Conservation (phyloP, 2,329 filamentous ascomycete genomes). For the Hyphodiscus sp. region DNA sequence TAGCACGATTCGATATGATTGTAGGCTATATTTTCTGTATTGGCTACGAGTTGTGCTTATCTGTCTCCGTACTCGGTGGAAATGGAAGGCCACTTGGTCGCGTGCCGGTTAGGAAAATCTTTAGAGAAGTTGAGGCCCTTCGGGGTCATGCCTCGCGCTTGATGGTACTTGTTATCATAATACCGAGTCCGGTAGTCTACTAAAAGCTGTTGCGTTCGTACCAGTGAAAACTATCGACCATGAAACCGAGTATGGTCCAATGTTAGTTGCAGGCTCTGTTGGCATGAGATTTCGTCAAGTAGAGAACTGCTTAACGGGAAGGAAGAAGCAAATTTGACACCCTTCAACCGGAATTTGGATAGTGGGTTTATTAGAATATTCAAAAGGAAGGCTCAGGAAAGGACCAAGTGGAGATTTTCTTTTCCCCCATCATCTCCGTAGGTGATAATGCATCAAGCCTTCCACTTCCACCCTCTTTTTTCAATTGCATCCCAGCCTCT, state of each 20-base stretch:
- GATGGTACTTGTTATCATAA: no score
- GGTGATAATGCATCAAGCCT: slow-evolving; percentile 22
- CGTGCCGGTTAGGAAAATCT: no score
- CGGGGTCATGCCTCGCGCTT: no score
- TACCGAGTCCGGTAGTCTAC: no score
- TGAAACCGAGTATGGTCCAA: background rate
- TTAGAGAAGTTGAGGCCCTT: no score
- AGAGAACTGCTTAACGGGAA: background rate
- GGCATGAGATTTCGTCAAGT: background rate
- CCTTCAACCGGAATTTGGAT: background rate
- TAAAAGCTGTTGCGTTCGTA: background rate
- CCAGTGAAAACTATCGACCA: background rate
- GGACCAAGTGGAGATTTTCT: background rate
- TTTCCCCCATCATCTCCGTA: background rate
- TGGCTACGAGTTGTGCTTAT: no score
- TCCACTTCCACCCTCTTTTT: slow-evolving; percentile 36
- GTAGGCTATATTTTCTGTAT: no score
- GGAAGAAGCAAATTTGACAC: background rate
- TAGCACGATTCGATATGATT: no score
- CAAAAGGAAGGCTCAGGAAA: background rate
- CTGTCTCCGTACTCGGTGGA: no score
- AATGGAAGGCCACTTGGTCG: no score
- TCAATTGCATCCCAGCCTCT: slow-evolving; percentile 34
- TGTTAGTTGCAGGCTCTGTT: background rate
- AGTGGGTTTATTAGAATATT: background rate